phyloP scores from a whole-genome alignment of 352 stramenopile genomes.

The Halophytophthora batemanensis region DNA sequence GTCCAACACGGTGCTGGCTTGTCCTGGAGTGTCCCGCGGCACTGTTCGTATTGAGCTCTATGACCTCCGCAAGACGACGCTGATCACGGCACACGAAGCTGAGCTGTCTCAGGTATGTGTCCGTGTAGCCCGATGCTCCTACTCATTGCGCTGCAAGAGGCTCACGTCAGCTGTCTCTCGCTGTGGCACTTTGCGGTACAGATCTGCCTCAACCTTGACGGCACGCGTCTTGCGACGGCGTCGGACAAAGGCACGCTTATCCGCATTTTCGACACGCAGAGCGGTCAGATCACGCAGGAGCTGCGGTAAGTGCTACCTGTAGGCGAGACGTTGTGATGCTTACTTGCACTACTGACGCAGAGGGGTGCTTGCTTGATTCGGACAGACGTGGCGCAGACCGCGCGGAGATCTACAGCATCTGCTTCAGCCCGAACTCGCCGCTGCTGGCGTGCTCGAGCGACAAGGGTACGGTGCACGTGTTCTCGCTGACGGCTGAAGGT shows the following conservation, averaged over 20 bases:
- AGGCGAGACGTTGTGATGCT: neutral
- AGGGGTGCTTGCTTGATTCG: neutral
- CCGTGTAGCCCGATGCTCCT: neutral
- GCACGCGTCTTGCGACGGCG: slow-evolving; percentile 93
- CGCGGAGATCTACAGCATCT: slow-evolving; percentile 96
- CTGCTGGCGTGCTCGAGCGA: slow-evolving; percentile 96
- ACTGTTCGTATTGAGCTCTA: slow-evolving; percentile 98
- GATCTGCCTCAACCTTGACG: slow-evolving; percentile 93
- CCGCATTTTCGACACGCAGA: slow-evolving; percentile 96
- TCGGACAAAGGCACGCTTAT: slow-evolving; percentile 98
- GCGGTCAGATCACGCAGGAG: slow-evolving; percentile 88
- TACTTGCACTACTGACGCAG: too few relatives aligned
- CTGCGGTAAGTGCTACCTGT: slow-evolving; percentile 42
- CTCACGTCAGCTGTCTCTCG: neutral
- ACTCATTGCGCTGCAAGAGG: neutral
- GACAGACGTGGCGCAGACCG: slow-evolving; percentile 93
- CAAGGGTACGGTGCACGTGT: slow-evolving; percentile 97
- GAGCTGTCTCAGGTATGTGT: slow-evolving; percentile 77
- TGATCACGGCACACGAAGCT: slow-evolving; percentile 96
- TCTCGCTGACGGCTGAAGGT: slow-evolving; percentile 79
- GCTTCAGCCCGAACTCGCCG: slow-evolving; percentile 93
- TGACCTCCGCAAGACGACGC: slow-evolving; percentile 91
- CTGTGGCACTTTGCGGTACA: slow-evolving; percentile 12
- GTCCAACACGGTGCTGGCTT: slow-evolving; percentile 95
- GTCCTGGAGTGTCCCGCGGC: slow-evolving; percentile 87